phyloP scores from a whole-genome alignment of 257 asterid genomes.

The Gentiana dahurica region DNA sequence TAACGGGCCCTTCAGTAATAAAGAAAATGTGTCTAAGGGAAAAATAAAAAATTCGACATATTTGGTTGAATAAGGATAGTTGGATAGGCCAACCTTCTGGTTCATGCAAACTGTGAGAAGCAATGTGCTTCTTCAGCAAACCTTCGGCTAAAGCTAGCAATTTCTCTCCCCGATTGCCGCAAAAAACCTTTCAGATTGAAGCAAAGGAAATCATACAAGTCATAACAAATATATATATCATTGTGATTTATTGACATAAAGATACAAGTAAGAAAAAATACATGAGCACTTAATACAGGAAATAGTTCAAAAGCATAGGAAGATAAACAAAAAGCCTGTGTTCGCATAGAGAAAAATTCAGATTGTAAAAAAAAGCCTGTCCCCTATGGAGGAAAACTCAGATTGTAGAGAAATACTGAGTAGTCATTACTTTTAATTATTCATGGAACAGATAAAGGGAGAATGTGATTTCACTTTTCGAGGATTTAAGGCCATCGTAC shows the following conservation, averaged over 20 bases:
- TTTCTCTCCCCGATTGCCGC: constrained; percentile 75
- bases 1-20: constrained; percentile 25
- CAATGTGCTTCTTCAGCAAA: constrained; percentile 87
- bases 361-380: too few species aligned
- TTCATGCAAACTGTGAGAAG: constrained; percentile 84
- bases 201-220: constrained; percentile 11
- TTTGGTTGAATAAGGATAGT: constrained; percentile 13
- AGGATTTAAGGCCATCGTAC: too few species aligned
- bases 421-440: too few species aligned
- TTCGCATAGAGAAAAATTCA: too few species aligned
- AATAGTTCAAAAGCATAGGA: too few species aligned
- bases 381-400: too few species aligned
- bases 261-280: background rate
- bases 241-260: background rate
- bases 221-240: constrained; percentile 5
- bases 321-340: too few species aligned
- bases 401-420: too few species aligned
- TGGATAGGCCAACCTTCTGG: constrained; percentile 60
- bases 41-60: constrained; percentile 1
- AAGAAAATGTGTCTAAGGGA: constrained; percentile 7
- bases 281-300: too few species aligned
- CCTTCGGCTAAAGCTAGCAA: constrained; percentile 86
- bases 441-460: too few species aligned
- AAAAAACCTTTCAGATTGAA: constrained; percentile 52
- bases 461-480: too few species aligned